Base-by-base conservation (phyloP, 768 basidiomycete genomes). In the Collybia mongolica region DNA sequence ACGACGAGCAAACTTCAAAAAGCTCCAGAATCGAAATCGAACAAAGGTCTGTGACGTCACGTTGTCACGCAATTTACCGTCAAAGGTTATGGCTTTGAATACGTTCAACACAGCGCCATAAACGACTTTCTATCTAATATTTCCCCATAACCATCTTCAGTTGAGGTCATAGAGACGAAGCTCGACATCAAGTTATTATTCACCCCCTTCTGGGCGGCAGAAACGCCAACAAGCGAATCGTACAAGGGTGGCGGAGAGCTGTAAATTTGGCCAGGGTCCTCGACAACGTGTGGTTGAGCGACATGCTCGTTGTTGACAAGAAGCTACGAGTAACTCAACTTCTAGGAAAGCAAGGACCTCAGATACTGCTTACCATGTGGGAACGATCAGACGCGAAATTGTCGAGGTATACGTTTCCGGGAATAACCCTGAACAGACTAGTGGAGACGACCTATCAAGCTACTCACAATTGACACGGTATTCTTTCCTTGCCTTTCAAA, bases 371-470 rank as follows among this genome's bases (percentile, higher is more conserved):
- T 55, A 84, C 84, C 86, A 90, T 89, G 64, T 89, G 87, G 47
- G 86, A 84, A 59, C 87, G 72, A 63, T 90, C 85, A 17, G 86
- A 88, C 8, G 86, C 83, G 68, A 90, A 88, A 57, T 79, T 60
- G 54, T 79, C 67, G 38, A 88, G 63, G 60, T 73, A 87, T 11
- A 64, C 63, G 26, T 64, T 52, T 15, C 75, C 80, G 50, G 79
- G 73, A 51, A 90, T 66, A 26, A 86, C 74, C 60, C 87, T 76
- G 64, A 88, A 88, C 40, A 73, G 56, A 62, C 86, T 89, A 60
- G 22, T 35, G 52, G 2, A 15, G n/a, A 32, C 23, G n/a, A 5
- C 44, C 11, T 41, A 38, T 15, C 15, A 18, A 12, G 11, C n/a
- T 7, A 19, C 12, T 5, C n/a, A n/a, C 19, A 2, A 12, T 44